Evolutionary conservation across 805 yeast genomes (phyloP).

Genomic region (Cyberlindnera nakhonratchasimensis): DNA sequence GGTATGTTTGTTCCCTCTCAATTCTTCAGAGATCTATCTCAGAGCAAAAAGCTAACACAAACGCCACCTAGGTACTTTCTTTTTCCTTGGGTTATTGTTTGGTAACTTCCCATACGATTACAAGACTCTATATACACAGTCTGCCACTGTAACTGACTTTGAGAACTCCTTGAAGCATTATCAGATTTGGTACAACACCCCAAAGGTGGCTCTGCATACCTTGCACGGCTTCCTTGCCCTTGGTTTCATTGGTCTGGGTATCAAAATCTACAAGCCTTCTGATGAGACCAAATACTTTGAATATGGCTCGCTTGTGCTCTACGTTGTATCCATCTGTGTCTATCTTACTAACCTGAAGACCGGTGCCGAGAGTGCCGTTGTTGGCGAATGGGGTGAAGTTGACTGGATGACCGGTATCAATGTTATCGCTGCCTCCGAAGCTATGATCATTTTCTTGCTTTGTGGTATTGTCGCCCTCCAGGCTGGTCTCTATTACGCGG

Average conservation of each 20-base stretch:
- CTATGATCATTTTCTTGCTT: constrained; percentile 66
- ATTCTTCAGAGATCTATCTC: no score
- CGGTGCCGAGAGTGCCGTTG: constrained; percentile 66
- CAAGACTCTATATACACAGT: constrained; percentile 64
- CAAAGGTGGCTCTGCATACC: constrained; percentile 53
- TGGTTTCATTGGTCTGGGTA: constrained; percentile 69
- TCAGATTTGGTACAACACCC: constrained; percentile 64
- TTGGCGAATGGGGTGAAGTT: constrained; percentile 93
- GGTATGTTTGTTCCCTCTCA: constrained; percentile 29
- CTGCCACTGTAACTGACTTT: constrained; percentile 50
- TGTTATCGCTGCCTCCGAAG: constrained; percentile 86
- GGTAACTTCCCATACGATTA: constrained; percentile 82
- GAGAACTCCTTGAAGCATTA: constrained; percentile 69
- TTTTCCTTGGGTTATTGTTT: constrained; percentile 75
- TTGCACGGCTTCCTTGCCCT: constrained; percentile 58
- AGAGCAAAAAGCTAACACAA: no score
- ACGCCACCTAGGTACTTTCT: constrained; percentile 49
- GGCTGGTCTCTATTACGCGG: constrained; percentile 85
- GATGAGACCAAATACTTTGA: constrained; percentile 86
- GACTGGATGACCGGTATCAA: constrained; percentile 80
- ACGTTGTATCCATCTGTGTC: constrained; percentile 68
- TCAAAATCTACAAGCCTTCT: constrained; percentile 82
- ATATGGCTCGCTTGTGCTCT: constrained; percentile 77
- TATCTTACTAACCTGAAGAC: constrained; percentile 83
- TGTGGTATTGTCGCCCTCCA: constrained; percentile 82